A percentile compares a stretch with the other conserved stretches of the same genome.
Evolutionary conservation across 148 eudicot genomes (phyloP).

Genomic region (Tetragonia tetragonoides): DNA sequence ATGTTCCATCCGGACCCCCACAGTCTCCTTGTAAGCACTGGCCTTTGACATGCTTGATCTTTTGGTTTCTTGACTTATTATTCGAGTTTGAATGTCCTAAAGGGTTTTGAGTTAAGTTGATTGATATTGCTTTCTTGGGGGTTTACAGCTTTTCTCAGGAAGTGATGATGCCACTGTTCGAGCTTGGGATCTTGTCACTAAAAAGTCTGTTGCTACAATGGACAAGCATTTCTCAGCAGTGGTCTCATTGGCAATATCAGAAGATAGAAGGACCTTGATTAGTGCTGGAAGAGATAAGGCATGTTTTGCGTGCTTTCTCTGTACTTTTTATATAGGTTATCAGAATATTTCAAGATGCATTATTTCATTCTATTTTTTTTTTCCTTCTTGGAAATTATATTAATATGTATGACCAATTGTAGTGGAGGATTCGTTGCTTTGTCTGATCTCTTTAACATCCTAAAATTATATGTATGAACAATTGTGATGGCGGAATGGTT

Average conservation of each 20-base stretch:
- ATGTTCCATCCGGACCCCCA: slow-evolving; percentile 88
- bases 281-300: slow-evolving; percentile 96
- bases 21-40: slow-evolving; percentile 56
- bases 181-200: slow-evolving; percentile 81
- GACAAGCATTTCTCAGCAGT: slow-evolving; percentile 86
- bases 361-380: neutral
- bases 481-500: neutral
- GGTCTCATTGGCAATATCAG: slow-evolving; percentile 73
- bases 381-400: neutral
- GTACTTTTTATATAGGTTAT: neutral
- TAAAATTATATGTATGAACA: neutral
- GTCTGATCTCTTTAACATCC: no score
- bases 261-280: slow-evolving; percentile 75
- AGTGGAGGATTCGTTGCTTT: no score
- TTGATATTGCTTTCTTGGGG: neutral
- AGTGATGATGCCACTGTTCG: slow-evolving; percentile 78
- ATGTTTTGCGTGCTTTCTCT: slow-evolving; percentile 10
- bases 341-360: neutral
- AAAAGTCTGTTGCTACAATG: slow-evolving; percentile 69
- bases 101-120: neutral
- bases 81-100: neutral
- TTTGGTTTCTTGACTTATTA: neutral
- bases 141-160: slow-evolving; percentile 76
- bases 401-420: neutral
- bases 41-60: neutral